Conservation (phyloP, 1,139 yeast species). For the Geotrichum klebahnii region DNA sequence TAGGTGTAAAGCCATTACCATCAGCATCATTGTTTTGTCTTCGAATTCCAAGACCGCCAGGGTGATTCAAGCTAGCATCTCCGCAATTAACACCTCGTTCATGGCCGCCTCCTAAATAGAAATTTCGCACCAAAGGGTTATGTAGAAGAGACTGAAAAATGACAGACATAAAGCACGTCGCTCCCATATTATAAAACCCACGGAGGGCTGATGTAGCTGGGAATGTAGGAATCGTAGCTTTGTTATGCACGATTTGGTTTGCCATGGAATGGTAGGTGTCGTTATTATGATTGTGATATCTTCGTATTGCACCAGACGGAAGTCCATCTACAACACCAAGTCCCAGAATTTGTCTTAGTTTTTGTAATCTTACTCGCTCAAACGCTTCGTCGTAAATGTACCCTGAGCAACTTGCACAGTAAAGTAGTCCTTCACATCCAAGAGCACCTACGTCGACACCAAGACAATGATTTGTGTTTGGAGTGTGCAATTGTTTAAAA, state of each 20-base stretch:
- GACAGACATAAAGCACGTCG: slow-evolving; percentile 94
- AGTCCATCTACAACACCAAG: slow-evolving; percentile 11
- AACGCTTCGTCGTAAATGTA: slow-evolving; percentile 59
- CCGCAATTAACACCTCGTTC: slow-evolving; percentile 32
- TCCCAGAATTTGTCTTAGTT: slow-evolving; percentile 19
- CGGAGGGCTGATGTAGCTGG: slow-evolving; percentile 70
- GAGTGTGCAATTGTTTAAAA: slow-evolving; percentile 55
- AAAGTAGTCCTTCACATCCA: slow-evolving; percentile 35
- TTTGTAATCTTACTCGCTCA: slow-evolving; percentile 49
- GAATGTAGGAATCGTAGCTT: slow-evolving; percentile 46
- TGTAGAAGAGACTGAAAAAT: slow-evolving; percentile 81
- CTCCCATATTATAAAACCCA: slow-evolving; percentile 90
- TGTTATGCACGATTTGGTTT: slow-evolving; percentile 33
- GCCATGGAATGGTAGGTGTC: slow-evolving; percentile 4
- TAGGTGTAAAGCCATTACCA: slow-evolving; percentile 13
- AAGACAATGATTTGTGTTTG: slow-evolving; percentile 61
- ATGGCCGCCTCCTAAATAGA: slow-evolving; percentile 70
- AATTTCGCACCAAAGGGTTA: slow-evolving; percentile 76
- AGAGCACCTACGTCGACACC: slow-evolving; percentile 43
- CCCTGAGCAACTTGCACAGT: slow-evolving; percentile 74
- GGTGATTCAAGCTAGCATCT: background rate
- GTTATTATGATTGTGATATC: slow-evolving; percentile 1
- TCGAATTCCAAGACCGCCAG: background rate
- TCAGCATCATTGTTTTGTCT: background rate
- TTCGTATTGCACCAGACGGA: slow-evolving; percentile 21